Evolutionary conservation across 2,329 filamentous ascomycete genomes (phyloP).

Genomic region (Hypoxylon sp.): DNA sequence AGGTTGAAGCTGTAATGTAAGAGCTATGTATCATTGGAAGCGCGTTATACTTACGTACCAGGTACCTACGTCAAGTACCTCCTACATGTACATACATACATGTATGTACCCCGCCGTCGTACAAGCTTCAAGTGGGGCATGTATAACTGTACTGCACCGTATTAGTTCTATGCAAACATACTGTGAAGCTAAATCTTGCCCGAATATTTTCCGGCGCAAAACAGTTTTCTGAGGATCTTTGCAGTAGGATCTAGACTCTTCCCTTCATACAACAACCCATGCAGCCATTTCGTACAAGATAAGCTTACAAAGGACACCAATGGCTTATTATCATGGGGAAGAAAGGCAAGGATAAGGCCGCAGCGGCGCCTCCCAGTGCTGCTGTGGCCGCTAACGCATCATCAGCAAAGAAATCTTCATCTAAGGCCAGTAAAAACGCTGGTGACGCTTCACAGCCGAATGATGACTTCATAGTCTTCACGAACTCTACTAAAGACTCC

Average conservation of each 20-base stretch:
- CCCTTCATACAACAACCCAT: conserved; percentile 13
- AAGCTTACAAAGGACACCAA: conserved; percentile 21
- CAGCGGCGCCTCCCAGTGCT: conserved; percentile 56
- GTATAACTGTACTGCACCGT: neutral
- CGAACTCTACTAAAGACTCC: conserved; percentile 70
- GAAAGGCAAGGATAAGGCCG: conserved; percentile 68
- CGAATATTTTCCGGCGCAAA: conserved; percentile 30
- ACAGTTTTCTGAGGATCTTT: conserved; percentile 15
- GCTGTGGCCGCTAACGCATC: conserved; percentile 37
- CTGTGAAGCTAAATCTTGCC: conserved; percentile 1
- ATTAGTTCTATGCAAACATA: neutral
- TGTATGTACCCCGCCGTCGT: conserved; percentile 5
- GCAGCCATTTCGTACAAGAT: conserved; percentile 15
- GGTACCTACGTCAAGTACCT: no score
- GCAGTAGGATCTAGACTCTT: conserved; percentile 9
- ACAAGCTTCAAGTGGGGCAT: neutral
- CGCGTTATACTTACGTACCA: no score
- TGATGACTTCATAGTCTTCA: conserved; percentile 70
- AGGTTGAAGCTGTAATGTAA: neutral
- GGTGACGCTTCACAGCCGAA: conserved; percentile 51
- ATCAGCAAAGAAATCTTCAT: conserved; percentile 54
- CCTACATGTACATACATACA: neutral
- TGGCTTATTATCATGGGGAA: conserved; percentile 62
- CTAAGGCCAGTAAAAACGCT: conserved; percentile 54
- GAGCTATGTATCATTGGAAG: no score